These are phyloP conservation scores for Tulasnella sp. DNA, from an alignment of 768 basidiomycete species.

Conservation along the genomic window DNA sequence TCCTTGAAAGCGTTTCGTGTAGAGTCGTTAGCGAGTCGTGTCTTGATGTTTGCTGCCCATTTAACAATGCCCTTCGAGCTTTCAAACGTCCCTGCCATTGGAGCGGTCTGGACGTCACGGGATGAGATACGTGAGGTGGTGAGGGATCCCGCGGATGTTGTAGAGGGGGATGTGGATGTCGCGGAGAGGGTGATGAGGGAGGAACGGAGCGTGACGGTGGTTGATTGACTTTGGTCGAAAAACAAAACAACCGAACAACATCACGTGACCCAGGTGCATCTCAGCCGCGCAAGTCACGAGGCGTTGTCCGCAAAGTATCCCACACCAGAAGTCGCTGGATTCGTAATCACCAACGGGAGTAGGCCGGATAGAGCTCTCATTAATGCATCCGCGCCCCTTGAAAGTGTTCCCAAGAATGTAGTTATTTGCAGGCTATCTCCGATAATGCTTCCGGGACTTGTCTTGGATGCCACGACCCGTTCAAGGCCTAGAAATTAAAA, in stretches of 20 bases:
- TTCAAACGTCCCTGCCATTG: not conserved
- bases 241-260: not conserved
- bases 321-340: not conserved
- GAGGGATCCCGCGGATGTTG: not conserved
- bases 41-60: constrained; percentile 62
- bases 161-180: not conserved
- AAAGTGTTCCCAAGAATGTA: not conserved
- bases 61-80: not conserved
- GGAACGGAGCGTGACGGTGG: not conserved
- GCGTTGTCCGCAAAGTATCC: not conserved
- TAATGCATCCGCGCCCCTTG: not conserved
- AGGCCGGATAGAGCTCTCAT: not conserved
- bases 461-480: not conserved
- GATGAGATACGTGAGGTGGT: not conserved
- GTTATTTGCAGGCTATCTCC: not conserved
- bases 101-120: not conserved
- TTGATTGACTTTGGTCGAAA: not conserved
- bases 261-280: not conserved
- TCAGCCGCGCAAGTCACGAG: not conserved
- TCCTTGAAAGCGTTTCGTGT: constrained; percentile 63
- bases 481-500: not conserved
- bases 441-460: not conserved
- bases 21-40: constrained; percentile 63
- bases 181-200: not conserved
- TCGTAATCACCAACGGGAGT: not conserved